Conservation (phyloP, 2,329 filamentous ascomycete genomes). For the Diaporthe ampelina region DNA sequence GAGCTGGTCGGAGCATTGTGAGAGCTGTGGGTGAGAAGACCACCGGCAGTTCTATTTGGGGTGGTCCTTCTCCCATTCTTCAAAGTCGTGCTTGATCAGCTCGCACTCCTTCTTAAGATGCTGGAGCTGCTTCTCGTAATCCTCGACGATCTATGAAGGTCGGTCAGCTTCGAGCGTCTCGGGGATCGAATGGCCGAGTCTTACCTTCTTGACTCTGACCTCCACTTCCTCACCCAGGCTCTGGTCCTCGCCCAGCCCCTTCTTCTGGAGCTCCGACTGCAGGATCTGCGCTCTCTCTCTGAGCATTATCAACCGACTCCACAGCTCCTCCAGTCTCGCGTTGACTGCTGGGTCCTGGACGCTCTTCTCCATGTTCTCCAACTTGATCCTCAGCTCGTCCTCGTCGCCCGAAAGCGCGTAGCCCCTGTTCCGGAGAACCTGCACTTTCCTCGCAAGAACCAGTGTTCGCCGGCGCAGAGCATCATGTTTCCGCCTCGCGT, state of each 20-base stretch:
- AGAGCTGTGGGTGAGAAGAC: not conserved
- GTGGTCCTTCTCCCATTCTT: slow-evolving; percentile 67
- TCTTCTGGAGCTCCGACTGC: slow-evolving; percentile 80
- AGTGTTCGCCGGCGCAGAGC: slow-evolving; percentile 81
- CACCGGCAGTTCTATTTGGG: slow-evolving; percentile 37
- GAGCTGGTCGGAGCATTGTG: not conserved
- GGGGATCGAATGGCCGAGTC: slow-evolving; percentile 42
- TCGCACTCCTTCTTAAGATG: slow-evolving; percentile 82
- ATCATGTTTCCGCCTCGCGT: slow-evolving; percentile 79
- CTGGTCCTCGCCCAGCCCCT: slow-evolving; percentile 68
- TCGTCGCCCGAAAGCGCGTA: slow-evolving; percentile 86
- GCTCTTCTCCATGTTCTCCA: slow-evolving; percentile 76
- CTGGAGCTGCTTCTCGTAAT: slow-evolving; percentile 84
- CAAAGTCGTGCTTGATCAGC: slow-evolving; percentile 70
- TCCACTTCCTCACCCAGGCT: slow-evolving; percentile 78
- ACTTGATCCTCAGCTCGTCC: slow-evolving; percentile 81
- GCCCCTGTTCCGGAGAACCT: slow-evolving; percentile 84
- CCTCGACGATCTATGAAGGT: slow-evolving; percentile 75
- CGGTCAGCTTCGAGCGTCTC: slow-evolving; percentile 41
- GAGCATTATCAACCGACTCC: slow-evolving; percentile 83
- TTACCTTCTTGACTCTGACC: slow-evolving; percentile 80
- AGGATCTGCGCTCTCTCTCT: slow-evolving; percentile 80
- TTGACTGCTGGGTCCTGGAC: slow-evolving; percentile 82
- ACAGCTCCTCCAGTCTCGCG: slow-evolving; percentile 86
- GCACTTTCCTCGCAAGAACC: slow-evolving; percentile 82